phyloP scores from a whole-genome alignment of 2,329 filamentous ascomycete genomes.

The Diaporthe amygdali region DNA sequence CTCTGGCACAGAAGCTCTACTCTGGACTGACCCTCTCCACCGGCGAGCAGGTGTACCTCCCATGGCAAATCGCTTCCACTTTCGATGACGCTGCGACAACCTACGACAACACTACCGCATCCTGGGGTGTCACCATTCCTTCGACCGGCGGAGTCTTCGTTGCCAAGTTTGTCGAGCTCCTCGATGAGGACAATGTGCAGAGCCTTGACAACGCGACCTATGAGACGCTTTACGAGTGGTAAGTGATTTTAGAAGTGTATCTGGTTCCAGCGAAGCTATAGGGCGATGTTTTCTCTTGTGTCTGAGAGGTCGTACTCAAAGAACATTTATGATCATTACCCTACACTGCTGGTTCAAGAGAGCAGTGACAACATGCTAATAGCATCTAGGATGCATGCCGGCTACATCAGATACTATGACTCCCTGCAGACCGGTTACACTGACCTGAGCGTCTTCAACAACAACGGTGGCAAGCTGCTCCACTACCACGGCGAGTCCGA shows the following conservation, averaged over 20 bases:
- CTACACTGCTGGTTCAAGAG: background rate
- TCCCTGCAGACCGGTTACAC: slow-evolving; percentile 58
- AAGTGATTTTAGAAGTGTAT: background rate
- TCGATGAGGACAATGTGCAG: slow-evolving; percentile 19
- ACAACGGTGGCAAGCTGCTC: slow-evolving; percentile 58
- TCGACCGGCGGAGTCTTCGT: slow-evolving; percentile 23
- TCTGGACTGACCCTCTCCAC: slow-evolving; percentile 40
- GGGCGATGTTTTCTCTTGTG: background rate
- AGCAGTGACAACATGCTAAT: slow-evolving; percentile 35
- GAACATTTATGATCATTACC: background rate
- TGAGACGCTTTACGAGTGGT: slow-evolving; percentile 59
- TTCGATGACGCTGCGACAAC: slow-evolving; percentile 38
- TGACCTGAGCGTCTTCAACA: slow-evolving; percentile 55
- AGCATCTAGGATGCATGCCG: slow-evolving; percentile 47
- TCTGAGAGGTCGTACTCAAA: background rate
- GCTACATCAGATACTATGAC: slow-evolving; percentile 53
- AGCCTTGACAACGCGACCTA: slow-evolving; percentile 55
- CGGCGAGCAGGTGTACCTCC: slow-evolving; percentile 41
- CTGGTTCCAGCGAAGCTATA: background rate
- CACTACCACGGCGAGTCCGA: slow-evolving; percentile 66
- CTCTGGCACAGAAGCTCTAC: slow-evolving; percentile 39
- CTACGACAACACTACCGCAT: slow-evolving; percentile 38
- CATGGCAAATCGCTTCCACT: slow-evolving; percentile 39
- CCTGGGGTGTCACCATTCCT: slow-evolving; percentile 36
- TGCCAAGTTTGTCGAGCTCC: slow-evolving; percentile 22